Evolutionary conservation across 768 basidiomycete genomes (phyloP).

Genomic region (Kwoniella sp.): DNA sequence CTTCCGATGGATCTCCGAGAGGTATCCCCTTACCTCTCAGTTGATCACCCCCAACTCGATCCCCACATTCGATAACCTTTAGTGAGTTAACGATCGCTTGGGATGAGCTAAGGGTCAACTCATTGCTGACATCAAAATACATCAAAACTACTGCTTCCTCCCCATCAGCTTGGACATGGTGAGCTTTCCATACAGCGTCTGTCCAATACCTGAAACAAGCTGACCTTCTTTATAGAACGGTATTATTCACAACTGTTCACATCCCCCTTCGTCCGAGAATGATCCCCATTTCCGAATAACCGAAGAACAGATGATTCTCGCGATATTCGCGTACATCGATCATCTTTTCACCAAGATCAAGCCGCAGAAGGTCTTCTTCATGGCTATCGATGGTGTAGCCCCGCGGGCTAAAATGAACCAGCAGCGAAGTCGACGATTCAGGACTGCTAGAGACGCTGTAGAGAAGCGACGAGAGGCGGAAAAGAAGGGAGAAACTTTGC

Average conservation of each 20-base stretch:
- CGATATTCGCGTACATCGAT: conserved; percentile 96
- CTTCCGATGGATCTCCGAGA: conserved; percentile 97
- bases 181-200: neutral
- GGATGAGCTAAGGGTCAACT: neutral
- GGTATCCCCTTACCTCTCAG: conserved; percentile 97
- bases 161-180: conserved; percentile 28
- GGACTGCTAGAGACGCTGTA: conserved; percentile 86
- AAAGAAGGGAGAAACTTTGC: conserved; percentile 84
- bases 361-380: conserved; percentile 95
- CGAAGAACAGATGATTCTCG: conserved; percentile 95
- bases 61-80: conserved; percentile 77
- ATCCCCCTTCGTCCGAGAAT: conserved; percentile 81
- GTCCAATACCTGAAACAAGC: neutral
- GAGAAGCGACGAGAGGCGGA: conserved; percentile 84
- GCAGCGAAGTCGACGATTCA: conserved; percentile 93
- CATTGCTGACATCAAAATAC: conserved; percentile 10
- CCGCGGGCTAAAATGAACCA: conserved; percentile 99
- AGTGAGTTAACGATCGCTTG: conserved; percentile 46
- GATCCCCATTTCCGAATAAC: conserved; percentile 93
- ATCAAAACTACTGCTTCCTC: conserved; percentile 18
- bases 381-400: conserved; percentile 99
- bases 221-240: conserved; percentile 53
- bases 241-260: conserved; percentile 70
- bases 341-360: conserved; percentile 96
- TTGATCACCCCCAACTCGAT: conserved; percentile 98